phyloP scores from a whole-genome alignment of 352 stramenopile genomes.

The Phytophthora tentaculata region DNA sequence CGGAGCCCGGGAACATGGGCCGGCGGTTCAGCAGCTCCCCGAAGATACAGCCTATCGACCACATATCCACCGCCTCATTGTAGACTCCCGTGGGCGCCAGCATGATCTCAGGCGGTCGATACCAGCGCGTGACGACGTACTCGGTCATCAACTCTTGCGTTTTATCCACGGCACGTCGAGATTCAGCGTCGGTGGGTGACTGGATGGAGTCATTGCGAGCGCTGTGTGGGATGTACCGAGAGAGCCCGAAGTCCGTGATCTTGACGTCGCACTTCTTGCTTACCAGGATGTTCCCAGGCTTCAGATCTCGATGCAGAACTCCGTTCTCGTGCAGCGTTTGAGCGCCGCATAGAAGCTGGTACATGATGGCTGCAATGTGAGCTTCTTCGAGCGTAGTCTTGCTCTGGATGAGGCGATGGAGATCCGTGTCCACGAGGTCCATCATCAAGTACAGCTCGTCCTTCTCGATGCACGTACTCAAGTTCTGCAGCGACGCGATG shows the following conservation, averaged over 20 bases:
- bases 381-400: constrained; percentile 87
- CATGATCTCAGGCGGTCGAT: constrained; percentile 86
- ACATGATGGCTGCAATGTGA: constrained; percentile 93
- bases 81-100: constrained; percentile 79
- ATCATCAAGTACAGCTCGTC: constrained; percentile 97
- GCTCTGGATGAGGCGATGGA: constrained; percentile 90
- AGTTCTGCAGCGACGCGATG: constrained; percentile 80
- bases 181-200: constrained; percentile 10
- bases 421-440: constrained; percentile 94
- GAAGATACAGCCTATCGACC: constrained; percentile 94
- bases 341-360: constrained; percentile 90
- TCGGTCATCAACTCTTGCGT: constrained; percentile 81
- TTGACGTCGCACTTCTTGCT: constrained; percentile 88
- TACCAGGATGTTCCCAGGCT: constrained; percentile 87
- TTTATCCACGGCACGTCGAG: constrained; percentile 47
- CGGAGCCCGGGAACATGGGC: constrained; percentile 75
- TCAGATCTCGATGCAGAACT: constrained; percentile 86
- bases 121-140: constrained; percentile 89
- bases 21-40: constrained; percentile 89
- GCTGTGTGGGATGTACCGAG: constrained; percentile 68
- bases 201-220: constrained; percentile 15
- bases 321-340: constrained; percentile 92
- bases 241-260: constrained; percentile 87
- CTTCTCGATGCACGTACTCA: constrained; percentile 86
- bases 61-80: constrained; percentile 87